Base-by-base conservation (phyloP, 305 asterid species). In the Ajuga reptans region DNA sequence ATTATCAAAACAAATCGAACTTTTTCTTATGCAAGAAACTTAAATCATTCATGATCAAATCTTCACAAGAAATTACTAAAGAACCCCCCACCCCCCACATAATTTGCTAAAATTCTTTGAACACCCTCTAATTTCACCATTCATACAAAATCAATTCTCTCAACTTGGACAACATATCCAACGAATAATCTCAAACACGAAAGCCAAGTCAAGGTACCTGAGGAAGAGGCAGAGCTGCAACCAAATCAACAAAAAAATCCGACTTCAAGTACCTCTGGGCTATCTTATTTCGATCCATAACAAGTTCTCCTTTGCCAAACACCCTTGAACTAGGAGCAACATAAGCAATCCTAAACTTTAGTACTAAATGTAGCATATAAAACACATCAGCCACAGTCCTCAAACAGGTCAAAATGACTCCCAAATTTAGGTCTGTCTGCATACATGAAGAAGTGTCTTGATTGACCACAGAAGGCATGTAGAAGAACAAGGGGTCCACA, bases 271-370 rank as follows among this genome's bases (percentile, higher is more conserved):
- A 89, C 79, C 84, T 84, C 79, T 56, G 62, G 4, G 86, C 89
- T 5, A 89, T 87, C 85, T 61, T 67, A 41, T 61, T 52, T 39
- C 62, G 81, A 80, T 89, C 92, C 87, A 83, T 85, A 47, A 89
- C 96, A 63, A 89, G 92, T 58, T 89, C 96, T 8, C 96, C 96
- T 82, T 84, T 85, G 12, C 96, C 96, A 77, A 87, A 85, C 65
- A 87, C 94, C 82, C 94, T 80, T 1, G 94, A 89, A 70, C 86
- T 89, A 33, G 86, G 93, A 17, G 96, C 79, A 1, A 87, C 92
- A 78, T 87, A 89, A 39, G 94, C 94, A 66, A 85, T 85, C 74
- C 89, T 82, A 63, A 87, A 89, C 81, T 87, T 87, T 6, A 87
- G 71, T 57, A 80, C 5, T 5, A 87, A 79, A 71, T 89, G 94